Percentiles rank a stretch among this genome's conserved stretches.
These are phyloP conservation scores for Penicillium occitanis DNA, from an alignment of 2,329 filamentous ascomycete species.

Conservation along the genomic window DNA sequence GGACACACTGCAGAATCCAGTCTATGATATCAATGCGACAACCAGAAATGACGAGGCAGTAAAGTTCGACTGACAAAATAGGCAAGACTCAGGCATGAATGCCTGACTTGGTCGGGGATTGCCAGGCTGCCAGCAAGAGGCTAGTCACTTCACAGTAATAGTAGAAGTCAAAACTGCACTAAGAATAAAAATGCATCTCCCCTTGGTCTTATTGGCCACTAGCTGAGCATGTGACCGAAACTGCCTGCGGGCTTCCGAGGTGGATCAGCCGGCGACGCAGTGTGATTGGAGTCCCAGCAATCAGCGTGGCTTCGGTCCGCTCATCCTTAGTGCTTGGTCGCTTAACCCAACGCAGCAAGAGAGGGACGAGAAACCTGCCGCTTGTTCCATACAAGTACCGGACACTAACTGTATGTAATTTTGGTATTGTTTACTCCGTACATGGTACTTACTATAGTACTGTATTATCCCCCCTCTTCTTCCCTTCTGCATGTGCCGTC, in stretches of 20 bases:
- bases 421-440: background rate
- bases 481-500: background rate
- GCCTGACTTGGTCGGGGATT: constrained; percentile 11
- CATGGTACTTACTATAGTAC: background rate
- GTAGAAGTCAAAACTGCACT: too few relatives aligned
- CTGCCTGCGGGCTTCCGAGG: constrained; percentile 22
- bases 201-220: constrained; percentile 2
- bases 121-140: background rate
- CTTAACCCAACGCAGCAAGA: background rate
- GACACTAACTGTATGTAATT: constrained; percentile 1
- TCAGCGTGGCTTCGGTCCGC: constrained; percentile 22
- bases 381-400: constrained; percentile 2
- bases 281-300: constrained; percentile 22
- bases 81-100: constrained; percentile 14
- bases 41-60: background rate
- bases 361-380: background rate
- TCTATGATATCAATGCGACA: background rate
- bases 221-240: constrained; percentile 20
- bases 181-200: background rate
- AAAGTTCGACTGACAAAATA: background rate
- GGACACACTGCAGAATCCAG: background rate
- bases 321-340: constrained; percentile 13
- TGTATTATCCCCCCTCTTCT: background rate
- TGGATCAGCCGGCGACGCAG: background rate
- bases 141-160: too few relatives aligned